Base-by-base conservation (phyloP, 345 rosid genomes). In the Rhodamnia argentea region DNA sequence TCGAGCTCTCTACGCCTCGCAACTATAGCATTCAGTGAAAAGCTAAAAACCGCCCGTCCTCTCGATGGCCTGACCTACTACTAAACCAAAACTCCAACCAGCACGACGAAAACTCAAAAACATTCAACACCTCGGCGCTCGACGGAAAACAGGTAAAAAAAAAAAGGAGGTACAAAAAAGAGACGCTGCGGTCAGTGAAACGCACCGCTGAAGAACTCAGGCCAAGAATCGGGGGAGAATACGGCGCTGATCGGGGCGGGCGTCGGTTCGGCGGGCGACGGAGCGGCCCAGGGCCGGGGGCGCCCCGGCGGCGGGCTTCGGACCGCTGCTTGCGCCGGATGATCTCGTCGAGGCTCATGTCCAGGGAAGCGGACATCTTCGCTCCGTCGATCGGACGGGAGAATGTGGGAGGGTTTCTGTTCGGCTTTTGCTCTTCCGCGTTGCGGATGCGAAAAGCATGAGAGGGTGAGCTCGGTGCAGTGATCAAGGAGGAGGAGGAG, bases 271-370 rank as follows among this genome's bases (percentile, higher is more conserved):
- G 62, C 42, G 24, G 37, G 4, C 81, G 55, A 24, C 78, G 84
- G 58, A 78, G 24, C 29, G 84, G 87, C 56, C 84, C 87, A 4
- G 52, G 29, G 20, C 32, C 53, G 22, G 60, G 52, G 74, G 32
- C 15, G 26, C 27, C 40, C 11, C 29, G 22, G 84, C 64, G 52
- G n/a, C 4, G 86, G 44, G 58, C 76, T 4, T 88, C 90, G 29
- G 87, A 82, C 86, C 90, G 86, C 82, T 32, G 84, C 81, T 87
- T 91, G 74, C 55, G 88, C 83, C 87, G 90, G 87, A 92, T 90
- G 88, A 93, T 90, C 24, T 93, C 94, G 64, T 93, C 95, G 84
- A 93, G 94, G 42, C 93, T 88, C 93, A 91, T 88, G 82, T 92
- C 92, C 84, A 92, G 87, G 54, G 90, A 85, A 82, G 74, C 81